Evolutionary conservation across 2,329 filamentous ascomycete species (phyloP).

Genomic region (Alternaria panax): DNA sequence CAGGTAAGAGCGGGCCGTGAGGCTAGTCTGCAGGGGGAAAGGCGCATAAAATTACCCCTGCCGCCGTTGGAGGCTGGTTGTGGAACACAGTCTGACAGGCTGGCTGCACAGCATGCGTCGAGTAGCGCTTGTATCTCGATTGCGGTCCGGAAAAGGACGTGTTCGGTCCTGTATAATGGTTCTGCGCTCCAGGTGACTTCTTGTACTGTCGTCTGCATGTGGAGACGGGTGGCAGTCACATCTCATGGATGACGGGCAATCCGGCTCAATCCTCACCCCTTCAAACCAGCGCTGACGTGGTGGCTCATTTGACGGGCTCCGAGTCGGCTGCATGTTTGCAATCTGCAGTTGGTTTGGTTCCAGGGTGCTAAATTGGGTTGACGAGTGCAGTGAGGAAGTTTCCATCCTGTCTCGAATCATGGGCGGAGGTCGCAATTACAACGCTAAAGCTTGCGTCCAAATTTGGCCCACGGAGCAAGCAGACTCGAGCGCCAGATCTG

Average conservation of each 20-base stretch:
- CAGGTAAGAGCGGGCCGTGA: slow-evolving; percentile 37
- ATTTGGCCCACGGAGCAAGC: slow-evolving; percentile 6
- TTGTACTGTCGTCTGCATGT: slow-evolving; percentile 14
- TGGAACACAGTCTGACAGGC: slow-evolving; percentile 39
- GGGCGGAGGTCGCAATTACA: slow-evolving; percentile 11
- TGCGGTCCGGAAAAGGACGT: slow-evolving; percentile 17
- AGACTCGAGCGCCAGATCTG: slow-evolving; percentile 6
- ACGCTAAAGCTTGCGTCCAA: slow-evolving; percentile 19
- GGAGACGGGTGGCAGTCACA: slow-evolving; percentile 18
- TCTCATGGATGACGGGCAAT: slow-evolving; percentile 10
- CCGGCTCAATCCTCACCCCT: not conserved
- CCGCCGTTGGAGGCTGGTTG: slow-evolving; percentile 35
- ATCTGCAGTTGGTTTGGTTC: slow-evolving; percentile 8
- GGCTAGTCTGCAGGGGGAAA: slow-evolving; percentile 30
- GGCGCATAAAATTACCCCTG: slow-evolving; percentile 30
- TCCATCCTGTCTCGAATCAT: slow-evolving; percentile 13
- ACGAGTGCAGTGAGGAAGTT: slow-evolving; percentile 10
- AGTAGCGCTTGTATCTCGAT: slow-evolving; percentile 30
- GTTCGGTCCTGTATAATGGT: slow-evolving; percentile 26
- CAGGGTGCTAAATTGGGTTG: slow-evolving; percentile 1
- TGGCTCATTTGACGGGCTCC: slow-evolving; percentile 3
- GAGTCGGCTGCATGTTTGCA: slow-evolving; percentile 5
- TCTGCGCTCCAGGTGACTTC: slow-evolving; percentile 16
- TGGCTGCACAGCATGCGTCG: slow-evolving; percentile 36
- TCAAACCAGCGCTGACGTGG: slow-evolving; percentile 11